Evolutionary conservation across 192 early-diverging fungal species (phyloP).

Genomic region (Entomortierella parvispora): DNA sequence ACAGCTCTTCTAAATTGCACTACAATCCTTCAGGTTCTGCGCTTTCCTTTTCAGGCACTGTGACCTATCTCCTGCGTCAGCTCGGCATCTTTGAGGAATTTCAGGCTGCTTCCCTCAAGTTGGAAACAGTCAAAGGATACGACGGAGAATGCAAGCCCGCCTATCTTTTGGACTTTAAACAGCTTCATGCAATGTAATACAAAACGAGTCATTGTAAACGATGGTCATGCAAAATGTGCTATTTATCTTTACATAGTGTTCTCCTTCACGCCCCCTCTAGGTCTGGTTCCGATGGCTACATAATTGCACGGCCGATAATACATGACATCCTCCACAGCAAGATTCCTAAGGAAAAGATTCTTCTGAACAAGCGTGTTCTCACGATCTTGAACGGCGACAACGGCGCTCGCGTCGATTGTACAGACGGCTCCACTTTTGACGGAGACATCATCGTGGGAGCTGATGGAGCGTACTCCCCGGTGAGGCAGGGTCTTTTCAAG

Average conservation of each 20-base stretch:
- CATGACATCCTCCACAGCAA: not conserved
- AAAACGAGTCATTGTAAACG: no score
- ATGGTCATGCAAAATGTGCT: no score
- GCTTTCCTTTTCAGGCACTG: not conserved
- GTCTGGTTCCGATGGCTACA: no score
- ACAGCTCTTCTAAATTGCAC: not conserved
- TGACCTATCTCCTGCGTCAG: not conserved
- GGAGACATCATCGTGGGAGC: constrained; percentile 28
- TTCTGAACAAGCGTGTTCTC: constrained; percentile 4
- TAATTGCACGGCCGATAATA: not conserved
- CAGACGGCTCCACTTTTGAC: constrained; percentile 5
- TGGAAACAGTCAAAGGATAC: no score
- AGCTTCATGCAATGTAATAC: not conserved
- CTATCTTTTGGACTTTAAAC: not conserved
- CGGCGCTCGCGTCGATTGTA: not conserved
- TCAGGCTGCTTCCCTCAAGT: no score
- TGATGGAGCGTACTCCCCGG: constrained; percentile 21
- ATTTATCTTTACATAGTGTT: no score
- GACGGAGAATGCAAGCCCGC: not conserved
- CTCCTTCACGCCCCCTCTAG: no score
- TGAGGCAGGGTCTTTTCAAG: constrained; percentile 21
- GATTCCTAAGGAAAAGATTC: not conserved
- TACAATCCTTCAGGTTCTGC: not conserved
- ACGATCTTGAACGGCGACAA: constrained; percentile 1
- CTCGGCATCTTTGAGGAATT: constrained; percentile 9